These are phyloP conservation scores for Cytospora leucostoma DNA, from an alignment of 2,329 filamentous ascomycete genomes.

Conservation along the genomic window DNA sequence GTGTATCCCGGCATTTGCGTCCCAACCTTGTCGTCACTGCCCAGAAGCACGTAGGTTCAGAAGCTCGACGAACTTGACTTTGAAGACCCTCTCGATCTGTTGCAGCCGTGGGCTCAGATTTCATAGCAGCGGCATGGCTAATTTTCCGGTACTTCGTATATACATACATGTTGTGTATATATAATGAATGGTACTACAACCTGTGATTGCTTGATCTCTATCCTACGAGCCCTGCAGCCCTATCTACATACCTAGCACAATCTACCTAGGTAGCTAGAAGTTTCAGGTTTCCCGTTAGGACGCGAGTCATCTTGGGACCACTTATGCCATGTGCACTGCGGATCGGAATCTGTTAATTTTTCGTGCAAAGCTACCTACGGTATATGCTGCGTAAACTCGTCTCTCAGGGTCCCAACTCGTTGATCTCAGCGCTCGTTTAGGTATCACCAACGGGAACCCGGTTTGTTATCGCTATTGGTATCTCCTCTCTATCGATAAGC, in stretches of 20 bases:
- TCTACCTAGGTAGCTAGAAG: not conserved
- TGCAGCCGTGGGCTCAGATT: not conserved
- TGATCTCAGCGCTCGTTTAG: too few relatives aligned
- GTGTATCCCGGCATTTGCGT: not conserved
- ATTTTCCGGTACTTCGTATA: too few relatives aligned
- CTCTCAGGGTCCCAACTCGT: too few relatives aligned
- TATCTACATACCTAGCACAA: too few relatives aligned
- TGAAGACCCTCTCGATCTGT: not conserved
- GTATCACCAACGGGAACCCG: too few relatives aligned
- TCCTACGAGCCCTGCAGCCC: too few relatives aligned
- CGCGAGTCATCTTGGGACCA: not conserved
- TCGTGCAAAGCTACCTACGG: not conserved
- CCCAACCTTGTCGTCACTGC: not conserved
- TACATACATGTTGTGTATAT: too few relatives aligned
- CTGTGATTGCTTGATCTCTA: too few relatives aligned
- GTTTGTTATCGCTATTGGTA: too few relatives aligned
- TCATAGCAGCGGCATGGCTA: not conserved
- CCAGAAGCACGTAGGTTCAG: not conserved
- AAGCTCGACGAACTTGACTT: not conserved
- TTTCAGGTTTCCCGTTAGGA: not conserved
- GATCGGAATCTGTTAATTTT: not conserved
- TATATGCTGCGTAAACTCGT: not conserved
- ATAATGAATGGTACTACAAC: too few relatives aligned
- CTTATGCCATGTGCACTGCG: conserved; percentile 14
- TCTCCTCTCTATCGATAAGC: not conserved